Conservation (phyloP, 176 grass and related monocot species). For the Stipa capillata region DNA sequence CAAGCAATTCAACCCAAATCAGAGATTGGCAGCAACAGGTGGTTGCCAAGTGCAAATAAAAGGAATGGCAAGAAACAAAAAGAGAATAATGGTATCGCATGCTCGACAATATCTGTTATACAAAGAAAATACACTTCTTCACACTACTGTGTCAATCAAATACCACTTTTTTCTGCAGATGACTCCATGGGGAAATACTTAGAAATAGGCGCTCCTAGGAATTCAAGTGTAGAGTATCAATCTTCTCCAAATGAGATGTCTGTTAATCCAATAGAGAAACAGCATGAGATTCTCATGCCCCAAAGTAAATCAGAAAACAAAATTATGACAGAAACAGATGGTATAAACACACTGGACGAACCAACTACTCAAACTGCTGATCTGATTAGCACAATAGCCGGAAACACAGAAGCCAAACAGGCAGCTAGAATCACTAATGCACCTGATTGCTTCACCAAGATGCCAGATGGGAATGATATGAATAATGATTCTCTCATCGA, state of each 20-base stretch:
- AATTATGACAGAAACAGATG: constrained; percentile 4
- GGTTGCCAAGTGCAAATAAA: constrained; percentile 40
- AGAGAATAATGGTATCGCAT: constrained; percentile 54
- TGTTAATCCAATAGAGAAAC: constrained; percentile 40
- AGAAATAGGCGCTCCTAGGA: constrained; percentile 69
- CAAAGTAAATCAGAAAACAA: constrained; percentile 34
- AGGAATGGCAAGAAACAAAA: constrained; percentile 42
- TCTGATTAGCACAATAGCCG: constrained; percentile 67
- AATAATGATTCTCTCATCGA: constrained; percentile 11
- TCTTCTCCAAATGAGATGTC: constrained; percentile 30
- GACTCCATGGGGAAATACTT: constrained; percentile 76
- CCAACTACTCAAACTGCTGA: constrained; percentile 53
- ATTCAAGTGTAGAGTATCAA: constrained; percentile 38
- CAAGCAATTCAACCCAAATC: constrained; percentile 77
- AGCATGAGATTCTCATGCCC: constrained; percentile 21
- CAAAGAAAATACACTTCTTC: background rate
- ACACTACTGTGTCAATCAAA: constrained; percentile 13
- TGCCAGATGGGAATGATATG: constrained; percentile 42
- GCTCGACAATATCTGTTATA: background rate
- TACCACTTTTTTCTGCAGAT: constrained; percentile 39
- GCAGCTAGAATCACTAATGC: constrained; percentile 7
- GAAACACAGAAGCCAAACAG: constrained; percentile 30
- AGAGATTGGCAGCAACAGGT: constrained; percentile 60
- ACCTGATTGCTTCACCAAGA: constrained; percentile 36
- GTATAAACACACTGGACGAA: constrained; percentile 18